Evolutionary conservation across 176 grass and related monocot genomes (phyloP), one percentile per base, ranked within the genome.

Genomic region (Aegilops umbellulata): DNA sequence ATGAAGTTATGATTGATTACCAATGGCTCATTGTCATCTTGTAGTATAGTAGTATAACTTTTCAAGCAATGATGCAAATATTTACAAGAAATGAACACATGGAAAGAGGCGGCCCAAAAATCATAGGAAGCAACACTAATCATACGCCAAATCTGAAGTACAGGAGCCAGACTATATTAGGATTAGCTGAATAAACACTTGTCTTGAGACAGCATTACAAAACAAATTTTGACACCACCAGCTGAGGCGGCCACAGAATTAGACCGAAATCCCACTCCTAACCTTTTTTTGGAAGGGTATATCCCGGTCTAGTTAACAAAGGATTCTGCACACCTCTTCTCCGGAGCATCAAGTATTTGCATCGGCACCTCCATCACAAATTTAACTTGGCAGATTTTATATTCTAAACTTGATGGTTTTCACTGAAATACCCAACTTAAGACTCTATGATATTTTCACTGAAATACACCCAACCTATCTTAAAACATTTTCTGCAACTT

Each of bases 141-240:
- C n/a, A 69, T 58, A 78, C 44, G 58, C 16, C 11, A 79, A 68
- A 36, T 68, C 24, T n/a, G 17, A 25, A 84, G 81, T 80, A 22
- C 36, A 84, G 31, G 51, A 47, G 61, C 49, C 76, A 85, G 81
- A 81, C 38, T 91, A 88, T 88, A 91, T 88, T 88, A 91, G 70
- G 29, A 91, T 85, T 88, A 88, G 77, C 69, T 78, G 79, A 76
- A 81, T 88, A 91, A 88, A 84, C 77, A 81, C 30, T 70, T 77
- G 85, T 80, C 74, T 81, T 7, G 35, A 36, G 61, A 63, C 35
- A 81, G 69, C 80, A 81, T 44, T 55, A 34, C 69, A 88, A 22
- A 55, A 65, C 36, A 63, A 88, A 88, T 88, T 7, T 16, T 70
- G 62, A 81, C 31, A 88, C 36, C 49, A 34, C 73, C 79, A 82